A percentile compares a stretch with the other conserved stretches of the same genome.
Evolutionary conservation across 1,139 yeast genomes (phyloP).

Genomic region (Taiozyma sp.): DNA sequence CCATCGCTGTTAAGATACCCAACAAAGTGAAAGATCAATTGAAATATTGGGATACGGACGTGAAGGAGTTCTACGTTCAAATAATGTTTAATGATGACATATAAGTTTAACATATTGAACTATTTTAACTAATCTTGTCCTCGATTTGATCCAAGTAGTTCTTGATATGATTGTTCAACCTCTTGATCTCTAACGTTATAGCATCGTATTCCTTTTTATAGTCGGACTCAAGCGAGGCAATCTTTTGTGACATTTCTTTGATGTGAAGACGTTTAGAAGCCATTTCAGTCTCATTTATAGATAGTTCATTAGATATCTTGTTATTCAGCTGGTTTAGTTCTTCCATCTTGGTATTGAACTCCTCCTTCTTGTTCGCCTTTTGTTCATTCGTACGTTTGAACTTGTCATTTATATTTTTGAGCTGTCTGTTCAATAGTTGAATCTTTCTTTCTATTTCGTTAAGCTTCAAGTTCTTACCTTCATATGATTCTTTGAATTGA

Average conservation of each 20-base stretch:
- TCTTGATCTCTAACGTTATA: constrained; percentile 49
- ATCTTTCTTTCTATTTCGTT: constrained; percentile 48
- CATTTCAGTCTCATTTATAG: constrained; percentile 47
- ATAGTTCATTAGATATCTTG: constrained; percentile 45
- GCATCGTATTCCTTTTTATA: constrained; percentile 52
- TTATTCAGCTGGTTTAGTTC: constrained; percentile 44
- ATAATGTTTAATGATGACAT: constrained; percentile 41
- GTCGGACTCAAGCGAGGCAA: constrained; percentile 37
- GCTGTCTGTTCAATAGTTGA: constrained; percentile 47
- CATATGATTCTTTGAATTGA: constrained; percentile 42
- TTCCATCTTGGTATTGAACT: constrained; percentile 41
- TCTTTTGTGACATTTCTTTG: constrained; percentile 42
- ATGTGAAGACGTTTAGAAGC: constrained; percentile 39
- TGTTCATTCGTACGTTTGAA: constrained; percentile 45
- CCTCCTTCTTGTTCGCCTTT: constrained; percentile 41
- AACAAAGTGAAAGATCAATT: constrained; percentile 41
- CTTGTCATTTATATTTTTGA: constrained; percentile 51
- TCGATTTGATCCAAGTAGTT: constrained; percentile 46
- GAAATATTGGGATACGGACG: constrained; percentile 60
- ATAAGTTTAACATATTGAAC: neutral
- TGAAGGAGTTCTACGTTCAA: constrained; percentile 66
- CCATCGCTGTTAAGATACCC: constrained; percentile 67
- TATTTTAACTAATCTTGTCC: constrained; percentile 10
- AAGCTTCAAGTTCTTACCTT: constrained; percentile 40
- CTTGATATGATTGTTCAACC: constrained; percentile 49